A percentile compares a stretch with the other conserved stretches of the same genome.
phyloP scores from a whole-genome alignment of 2,329 filamentous ascomycete species.

The Exutisphaerella laricina region DNA sequence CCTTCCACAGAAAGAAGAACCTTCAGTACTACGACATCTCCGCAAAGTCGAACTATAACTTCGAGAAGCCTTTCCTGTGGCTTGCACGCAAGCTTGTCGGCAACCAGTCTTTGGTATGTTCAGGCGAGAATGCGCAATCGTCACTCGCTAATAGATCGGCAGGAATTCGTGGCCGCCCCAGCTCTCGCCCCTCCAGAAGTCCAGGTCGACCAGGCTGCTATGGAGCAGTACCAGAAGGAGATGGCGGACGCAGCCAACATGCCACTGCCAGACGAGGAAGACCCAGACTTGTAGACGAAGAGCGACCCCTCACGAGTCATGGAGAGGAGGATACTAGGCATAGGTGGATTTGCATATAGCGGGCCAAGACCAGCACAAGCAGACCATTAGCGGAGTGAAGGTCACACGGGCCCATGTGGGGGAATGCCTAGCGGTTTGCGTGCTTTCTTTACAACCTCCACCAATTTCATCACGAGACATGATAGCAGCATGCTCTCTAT shows the following conservation, averaged over 20 bases:
- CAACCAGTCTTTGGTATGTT: slow-evolving; percentile 70
- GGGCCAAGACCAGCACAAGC: slow-evolving; percentile 15
- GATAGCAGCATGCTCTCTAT: slow-evolving; percentile 14
- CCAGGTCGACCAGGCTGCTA: slow-evolving; percentile 74
- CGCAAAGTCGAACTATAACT: slow-evolving; percentile 99
- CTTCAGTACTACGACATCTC: slow-evolving; percentile 99
- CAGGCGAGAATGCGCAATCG: neutral
- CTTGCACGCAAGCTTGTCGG: slow-evolving; percentile 96
- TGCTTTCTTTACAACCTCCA: slow-evolving; percentile 23
- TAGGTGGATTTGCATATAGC: slow-evolving; percentile 17
- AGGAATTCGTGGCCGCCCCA: slow-evolving; percentile 96
- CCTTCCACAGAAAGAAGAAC: slow-evolving; percentile 99
- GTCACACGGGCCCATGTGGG: slow-evolving; percentile 25
- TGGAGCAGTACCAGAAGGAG: slow-evolving; percentile 79
- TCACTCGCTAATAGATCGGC: slow-evolving; percentile 24
- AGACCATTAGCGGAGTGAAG: slow-evolving; percentile 16
- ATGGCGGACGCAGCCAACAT: slow-evolving; percentile 73
- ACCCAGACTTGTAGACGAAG: slow-evolving; percentile 55
- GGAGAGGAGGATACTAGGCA: slow-evolving; percentile 14
- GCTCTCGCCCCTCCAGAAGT: slow-evolving; percentile 93
- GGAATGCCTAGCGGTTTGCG: slow-evolving; percentile 26
- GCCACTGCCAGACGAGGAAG: slow-evolving; percentile 93
- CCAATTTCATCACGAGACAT: slow-evolving; percentile 16
- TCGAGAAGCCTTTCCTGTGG: slow-evolving; percentile 99
- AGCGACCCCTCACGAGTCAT: slow-evolving; percentile 17